Conservation (phyloP, 257 asterid genomes). For the Thymus mandschuricus region DNA sequence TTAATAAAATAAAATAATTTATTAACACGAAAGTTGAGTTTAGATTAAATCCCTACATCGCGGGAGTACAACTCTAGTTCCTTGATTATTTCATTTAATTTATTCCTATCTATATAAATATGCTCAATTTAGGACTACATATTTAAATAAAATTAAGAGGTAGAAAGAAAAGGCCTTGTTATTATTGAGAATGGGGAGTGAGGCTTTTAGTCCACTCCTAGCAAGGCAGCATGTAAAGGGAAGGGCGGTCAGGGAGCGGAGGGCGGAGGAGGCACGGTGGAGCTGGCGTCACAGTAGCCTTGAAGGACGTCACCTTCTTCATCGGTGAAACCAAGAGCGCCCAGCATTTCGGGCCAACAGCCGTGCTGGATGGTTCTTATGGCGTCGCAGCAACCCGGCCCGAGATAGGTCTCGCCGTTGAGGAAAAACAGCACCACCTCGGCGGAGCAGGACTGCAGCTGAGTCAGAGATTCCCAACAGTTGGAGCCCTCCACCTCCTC, state of each 20-base stretch:
- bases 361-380: slow-evolving; percentile 56
- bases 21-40: too few relatives aligned
- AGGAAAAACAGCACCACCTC: slow-evolving; percentile 68
- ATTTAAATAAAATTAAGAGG: too few relatives aligned
- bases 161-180: too few relatives aligned
- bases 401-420: slow-evolving; percentile 73
- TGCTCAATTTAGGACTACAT: too few relatives aligned
- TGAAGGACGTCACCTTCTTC: slow-evolving; percentile 58
- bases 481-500: slow-evolving; percentile 40
- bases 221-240: not conserved
- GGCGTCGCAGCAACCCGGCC: slow-evolving; percentile 66
- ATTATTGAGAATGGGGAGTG: too few relatives aligned
- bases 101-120: too few relatives aligned
- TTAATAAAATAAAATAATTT: too few relatives aligned
- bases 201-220: too few relatives aligned
- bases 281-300: slow-evolving; percentile 67
- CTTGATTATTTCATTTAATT: too few relatives aligned
- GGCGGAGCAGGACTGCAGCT: slow-evolving; percentile 64
- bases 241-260: not conserved
- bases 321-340: slow-evolving; percentile 58
- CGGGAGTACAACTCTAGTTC: too few relatives aligned
- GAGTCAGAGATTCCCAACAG: slow-evolving; percentile 61
- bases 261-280: slow-evolving; percentile 34
- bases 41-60: too few relatives aligned
- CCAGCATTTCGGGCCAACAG: slow-evolving; percentile 75